Conservation (phyloP, 2,329 filamentous ascomycete species). For the Lecanosticta acicola region DNA sequence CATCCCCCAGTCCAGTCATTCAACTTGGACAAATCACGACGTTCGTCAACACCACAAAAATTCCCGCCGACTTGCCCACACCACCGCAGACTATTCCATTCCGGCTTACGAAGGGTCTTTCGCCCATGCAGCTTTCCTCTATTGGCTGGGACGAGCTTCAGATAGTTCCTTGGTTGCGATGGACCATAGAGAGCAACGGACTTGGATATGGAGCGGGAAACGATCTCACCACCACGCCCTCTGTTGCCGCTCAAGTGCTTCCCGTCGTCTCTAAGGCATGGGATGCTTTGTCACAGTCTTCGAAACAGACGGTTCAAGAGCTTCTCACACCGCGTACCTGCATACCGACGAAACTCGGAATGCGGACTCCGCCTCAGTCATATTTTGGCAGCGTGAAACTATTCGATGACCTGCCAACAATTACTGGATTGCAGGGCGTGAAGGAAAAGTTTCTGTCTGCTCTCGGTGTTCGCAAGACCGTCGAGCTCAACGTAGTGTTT, state of each 20-base stretch:
- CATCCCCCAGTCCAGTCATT: constrained; percentile 64
- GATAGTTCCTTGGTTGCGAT: constrained; percentile 78
- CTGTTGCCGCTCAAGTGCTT: constrained; percentile 72
- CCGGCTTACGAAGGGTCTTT: constrained; percentile 68
- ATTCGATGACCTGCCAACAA: constrained; percentile 85
- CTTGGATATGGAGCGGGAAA: constrained; percentile 57
- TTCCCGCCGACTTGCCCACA: constrained; percentile 74
- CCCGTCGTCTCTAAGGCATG: constrained; percentile 81
- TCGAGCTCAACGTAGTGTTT: constrained; percentile 92
- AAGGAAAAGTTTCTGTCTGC: constrained; percentile 85
- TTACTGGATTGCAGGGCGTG: constrained; percentile 68
- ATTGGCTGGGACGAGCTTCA: constrained; percentile 84
- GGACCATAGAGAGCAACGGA: constrained; percentile 64
- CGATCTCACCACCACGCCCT: constrained; percentile 64
- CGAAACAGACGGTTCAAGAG: constrained; percentile 60
- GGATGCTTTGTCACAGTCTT: constrained; percentile 66
- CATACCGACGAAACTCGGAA: constrained; percentile 85
- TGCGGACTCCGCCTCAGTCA: constrained; percentile 77
- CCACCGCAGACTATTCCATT: constrained; percentile 80
- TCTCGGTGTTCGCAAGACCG: constrained; percentile 87
- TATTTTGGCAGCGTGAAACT: constrained; percentile 93
- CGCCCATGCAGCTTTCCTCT: constrained; percentile 62
- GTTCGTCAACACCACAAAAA: constrained; percentile 70
- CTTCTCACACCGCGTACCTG: constrained; percentile 64
- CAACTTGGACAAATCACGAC: constrained; percentile 68